Percentiles rank a stretch among this genome's conserved stretches.
phyloP scores from a whole-genome alignment of 2,329 filamentous ascomycete species.

The Metarhizium anisopliae region DNA sequence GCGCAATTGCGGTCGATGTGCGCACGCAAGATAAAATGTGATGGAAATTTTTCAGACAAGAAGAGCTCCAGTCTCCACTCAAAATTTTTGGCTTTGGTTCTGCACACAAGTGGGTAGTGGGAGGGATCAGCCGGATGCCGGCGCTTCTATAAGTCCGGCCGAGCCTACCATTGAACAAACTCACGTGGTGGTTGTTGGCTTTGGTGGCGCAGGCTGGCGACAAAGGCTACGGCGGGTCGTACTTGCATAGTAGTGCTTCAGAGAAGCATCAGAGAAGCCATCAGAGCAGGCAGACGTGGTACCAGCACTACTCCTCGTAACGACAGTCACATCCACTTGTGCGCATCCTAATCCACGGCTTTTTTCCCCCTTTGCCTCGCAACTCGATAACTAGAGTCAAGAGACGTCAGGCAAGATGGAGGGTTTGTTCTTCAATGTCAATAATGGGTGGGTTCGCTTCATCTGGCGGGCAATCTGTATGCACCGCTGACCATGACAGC shows the following conservation, averaged over 20 bases:
- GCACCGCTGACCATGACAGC: constrained; percentile 39
- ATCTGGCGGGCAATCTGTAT: constrained; percentile 8
- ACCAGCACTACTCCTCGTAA: not conserved
- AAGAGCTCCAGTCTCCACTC: constrained; percentile 26
- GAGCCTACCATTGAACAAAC: constrained; percentile 3
- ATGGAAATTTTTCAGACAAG: constrained; percentile 34
- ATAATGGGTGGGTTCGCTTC: constrained; percentile 61
- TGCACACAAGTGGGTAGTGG: constrained; percentile 14
- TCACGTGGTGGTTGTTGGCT: constrained; percentile 10
- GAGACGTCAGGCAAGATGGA: constrained; percentile 51
- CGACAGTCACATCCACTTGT: not conserved
- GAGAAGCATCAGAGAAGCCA: not conserved
- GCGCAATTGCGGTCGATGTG: constrained; percentile 28
- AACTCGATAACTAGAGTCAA: not conserved
- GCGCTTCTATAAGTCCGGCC: constrained; percentile 17
- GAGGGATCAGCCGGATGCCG: constrained; percentile 13
- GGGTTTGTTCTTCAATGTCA: constrained; percentile 88
- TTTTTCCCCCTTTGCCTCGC: not conserved
- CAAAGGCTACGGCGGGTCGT: not conserved
- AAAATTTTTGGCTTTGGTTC: constrained; percentile 27
- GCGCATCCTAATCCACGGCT: not conserved
- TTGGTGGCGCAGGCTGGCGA: not conserved
- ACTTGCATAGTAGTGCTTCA: not conserved
- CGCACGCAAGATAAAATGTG: constrained; percentile 22
- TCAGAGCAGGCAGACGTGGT: not conserved